Conservation (phyloP, 1,139 yeast genomes). For the Saccharomyces hybrid region DNA sequence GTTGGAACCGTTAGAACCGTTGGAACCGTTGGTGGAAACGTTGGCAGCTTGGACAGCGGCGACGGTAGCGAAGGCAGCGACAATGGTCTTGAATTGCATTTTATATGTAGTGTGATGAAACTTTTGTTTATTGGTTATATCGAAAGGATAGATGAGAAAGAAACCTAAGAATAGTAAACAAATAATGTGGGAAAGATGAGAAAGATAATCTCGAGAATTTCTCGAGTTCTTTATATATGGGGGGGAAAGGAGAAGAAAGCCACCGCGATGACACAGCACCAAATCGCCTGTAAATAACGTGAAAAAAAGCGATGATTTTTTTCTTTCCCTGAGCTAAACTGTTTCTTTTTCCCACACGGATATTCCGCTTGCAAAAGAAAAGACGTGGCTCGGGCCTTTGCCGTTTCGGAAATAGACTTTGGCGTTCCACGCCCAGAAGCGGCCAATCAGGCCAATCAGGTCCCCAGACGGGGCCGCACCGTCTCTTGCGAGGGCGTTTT, state of each 20-base stretch:
- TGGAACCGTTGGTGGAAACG: slow-evolving; percentile 34
- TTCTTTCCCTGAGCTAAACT: neutral
- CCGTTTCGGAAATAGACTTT: neutral
- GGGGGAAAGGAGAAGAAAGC: neutral
- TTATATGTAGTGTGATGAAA: slow-evolving; percentile 12
- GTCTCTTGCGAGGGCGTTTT: neutral
- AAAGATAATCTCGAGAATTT: neutral
- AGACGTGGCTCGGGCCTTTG: neutral
- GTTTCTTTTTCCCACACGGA: neutral
- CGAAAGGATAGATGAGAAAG: neutral
- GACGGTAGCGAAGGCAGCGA: slow-evolving; percentile 32
- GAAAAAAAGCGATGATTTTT: neutral
- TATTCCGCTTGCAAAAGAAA: slow-evolving; percentile 1
- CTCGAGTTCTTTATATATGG: neutral
- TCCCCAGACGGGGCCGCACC: neutral
- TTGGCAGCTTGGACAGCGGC: slow-evolving; percentile 21
- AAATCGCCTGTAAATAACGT: neutral
- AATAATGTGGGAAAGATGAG: neutral
- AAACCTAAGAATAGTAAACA: neutral
- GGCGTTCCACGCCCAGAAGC: slow-evolving; percentile 4
- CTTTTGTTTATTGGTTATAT: neutral
- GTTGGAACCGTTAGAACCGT: slow-evolving; percentile 24
- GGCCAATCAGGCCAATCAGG: neutral
- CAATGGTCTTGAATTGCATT: slow-evolving; percentile 58
- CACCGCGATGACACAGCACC: neutral